Evolutionary conservation across 2,329 filamentous ascomycete species (phyloP), one percentile per base, ranked within the genome.

Genomic region (Fusarium humuli): DNA sequence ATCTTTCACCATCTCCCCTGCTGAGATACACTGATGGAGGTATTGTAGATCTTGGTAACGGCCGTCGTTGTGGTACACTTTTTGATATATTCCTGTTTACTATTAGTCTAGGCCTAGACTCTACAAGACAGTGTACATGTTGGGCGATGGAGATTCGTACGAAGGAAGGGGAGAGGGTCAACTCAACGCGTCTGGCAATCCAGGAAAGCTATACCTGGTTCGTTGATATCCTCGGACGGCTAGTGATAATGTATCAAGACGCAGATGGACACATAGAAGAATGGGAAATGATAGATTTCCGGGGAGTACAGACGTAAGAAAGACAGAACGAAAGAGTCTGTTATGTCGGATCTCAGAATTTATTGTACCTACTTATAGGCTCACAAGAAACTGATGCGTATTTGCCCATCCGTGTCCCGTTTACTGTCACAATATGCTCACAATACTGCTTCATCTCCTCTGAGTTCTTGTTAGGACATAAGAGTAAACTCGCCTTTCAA

Each of bases 1-100:
- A 14, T 30, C 29, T 6, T 13, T 30, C 29, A 30, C 29, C 29
- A 30, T 9, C 10, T n/a, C 7, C 13, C 13, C 13, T 30, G 29
- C 4, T 12, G 29, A 30, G 13, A 30, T 14, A 30, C 13, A 14
- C 5, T 7, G 29, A 30, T 30, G 29, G 13, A 30, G 7, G 29
- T 12, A 14, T 14, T 30, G 29, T 30, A 30, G 6, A 13, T 30
- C 29, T 30, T 30, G 29, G 29, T 30, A 14, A 6, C 14, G 29
- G 29, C 13, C 29, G 29, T 30, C 29, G 29, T 30, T 13, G 13
- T 14, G 59, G 53, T 7, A 45, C 55, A 23, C 27, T 69, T 7
- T 47, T 60, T n/a, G 59, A 69, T 25, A 47, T 49, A 11, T 69
- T 69, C 54, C 37, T 69, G 34, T 65, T 61, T 8, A 42, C 23